Evolutionary conservation across 768 basidiomycete species (phyloP).

Genomic region (Mrakia blollopis): DNA sequence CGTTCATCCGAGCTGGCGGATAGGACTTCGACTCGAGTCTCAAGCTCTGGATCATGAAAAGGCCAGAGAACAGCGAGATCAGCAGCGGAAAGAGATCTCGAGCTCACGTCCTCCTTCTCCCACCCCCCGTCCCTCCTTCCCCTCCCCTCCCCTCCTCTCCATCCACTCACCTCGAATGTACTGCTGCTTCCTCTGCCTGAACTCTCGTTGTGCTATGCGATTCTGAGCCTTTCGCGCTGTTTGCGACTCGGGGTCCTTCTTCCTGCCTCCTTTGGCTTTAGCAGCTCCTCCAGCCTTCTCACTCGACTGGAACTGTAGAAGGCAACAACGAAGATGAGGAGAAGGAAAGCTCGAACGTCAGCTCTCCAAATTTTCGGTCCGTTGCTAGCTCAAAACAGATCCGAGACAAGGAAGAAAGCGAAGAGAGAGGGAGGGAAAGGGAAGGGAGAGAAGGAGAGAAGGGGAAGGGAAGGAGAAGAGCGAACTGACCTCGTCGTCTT

Average conservation of each 20-base stretch:
- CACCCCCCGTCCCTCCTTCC: neutral
- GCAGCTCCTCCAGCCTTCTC: constrained; percentile 5
- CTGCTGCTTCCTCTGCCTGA: constrained; percentile 28
- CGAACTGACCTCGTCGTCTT: neutral
- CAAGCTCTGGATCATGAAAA: neutral
- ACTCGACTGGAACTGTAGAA: neutral
- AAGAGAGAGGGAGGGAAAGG: neutral
- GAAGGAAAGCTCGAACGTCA: neutral
- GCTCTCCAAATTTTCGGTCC: no score
- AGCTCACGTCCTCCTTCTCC: neutral
- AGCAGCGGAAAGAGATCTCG: neutral
- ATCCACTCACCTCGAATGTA: constrained; percentile 17
- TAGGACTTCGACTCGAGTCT: constrained; percentile 27
- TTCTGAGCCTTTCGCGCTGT: constrained; percentile 17
- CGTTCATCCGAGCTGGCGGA: constrained; percentile 18
- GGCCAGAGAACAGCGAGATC: neutral
- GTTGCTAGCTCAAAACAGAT: no score
- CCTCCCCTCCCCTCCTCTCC: neutral
- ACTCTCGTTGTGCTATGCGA: constrained; percentile 18
- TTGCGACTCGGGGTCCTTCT: constrained; percentile 15
- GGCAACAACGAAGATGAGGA: neutral
- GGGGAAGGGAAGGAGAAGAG: no score
- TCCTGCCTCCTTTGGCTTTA: constrained; percentile 11
- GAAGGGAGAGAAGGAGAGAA: neutral
- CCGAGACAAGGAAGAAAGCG: no score